phyloP scores from a whole-genome alignment of 257 asterid genomes.

The Rubia yunnanensis region DNA sequence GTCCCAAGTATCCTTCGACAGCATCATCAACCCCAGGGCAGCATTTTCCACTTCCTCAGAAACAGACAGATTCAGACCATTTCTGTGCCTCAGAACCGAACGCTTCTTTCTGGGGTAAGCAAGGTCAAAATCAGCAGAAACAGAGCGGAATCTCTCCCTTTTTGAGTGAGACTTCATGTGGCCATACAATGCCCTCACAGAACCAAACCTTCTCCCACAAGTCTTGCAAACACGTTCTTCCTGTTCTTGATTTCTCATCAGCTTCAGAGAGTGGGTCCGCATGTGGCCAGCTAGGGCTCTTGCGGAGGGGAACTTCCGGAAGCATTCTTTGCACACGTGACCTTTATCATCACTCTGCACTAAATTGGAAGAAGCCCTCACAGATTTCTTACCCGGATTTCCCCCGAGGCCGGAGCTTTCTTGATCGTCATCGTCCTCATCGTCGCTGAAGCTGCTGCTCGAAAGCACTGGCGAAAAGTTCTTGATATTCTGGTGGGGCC shows the following conservation, averaged over 20 bases:
- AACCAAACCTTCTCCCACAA: constrained; percentile 63
- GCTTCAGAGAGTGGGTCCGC: constrained; percentile 55
- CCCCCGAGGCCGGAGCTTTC: constrained; percentile 49
- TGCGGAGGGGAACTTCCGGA: constrained; percentile 44
- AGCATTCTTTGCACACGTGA: constrained; percentile 54
- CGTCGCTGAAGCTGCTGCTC: constrained; percentile 20
- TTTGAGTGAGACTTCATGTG: constrained; percentile 84
- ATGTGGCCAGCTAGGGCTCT: constrained; percentile 79
- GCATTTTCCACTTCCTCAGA: constrained; percentile 40
- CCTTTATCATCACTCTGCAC: constrained; percentile 9
- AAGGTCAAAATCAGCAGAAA: constrained; percentile 32
- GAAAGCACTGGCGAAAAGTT: constrained; percentile 25
- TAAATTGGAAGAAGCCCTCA: constrained; percentile 44
- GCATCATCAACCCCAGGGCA: constrained; percentile 60
- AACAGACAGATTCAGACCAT: constrained; percentile 19
- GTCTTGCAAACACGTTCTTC: constrained; percentile 35
- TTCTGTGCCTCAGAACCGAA: constrained; percentile 48
- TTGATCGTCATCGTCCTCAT: constrained; percentile 26
- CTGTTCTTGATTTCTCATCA: constrained; percentile 4
- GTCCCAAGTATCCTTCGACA: constrained; percentile 42
- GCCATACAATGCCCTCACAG: constrained; percentile 70
- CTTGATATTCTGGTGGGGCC: constrained; percentile 7
- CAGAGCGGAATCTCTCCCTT: constrained; percentile 25
- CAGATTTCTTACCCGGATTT: constrained; percentile 63
- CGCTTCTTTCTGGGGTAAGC: constrained; percentile 52